phyloP scores from a whole-genome alignment of 805 yeast genomes.

The Kuraishia ogatae region DNA sequence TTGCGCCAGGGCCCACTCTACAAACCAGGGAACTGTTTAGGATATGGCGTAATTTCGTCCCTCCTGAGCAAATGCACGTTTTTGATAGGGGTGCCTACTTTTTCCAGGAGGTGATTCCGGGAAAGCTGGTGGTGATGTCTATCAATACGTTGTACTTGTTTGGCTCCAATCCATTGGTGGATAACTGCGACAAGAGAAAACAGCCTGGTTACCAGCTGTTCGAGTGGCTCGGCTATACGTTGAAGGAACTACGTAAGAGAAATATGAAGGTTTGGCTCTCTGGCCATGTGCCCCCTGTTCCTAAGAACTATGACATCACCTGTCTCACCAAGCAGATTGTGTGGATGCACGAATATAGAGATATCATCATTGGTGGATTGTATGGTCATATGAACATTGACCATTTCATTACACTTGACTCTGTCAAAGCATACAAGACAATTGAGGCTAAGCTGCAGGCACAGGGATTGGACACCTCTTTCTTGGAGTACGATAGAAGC shows the following conservation, averaged over 20 bases:
- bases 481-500: conserved; percentile 5
- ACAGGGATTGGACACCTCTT: conserved; percentile 8
- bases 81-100: conserved; percentile 72
- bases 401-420: conserved; percentile 73
- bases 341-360: conserved; percentile 83
- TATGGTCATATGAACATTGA: conserved; percentile 90
- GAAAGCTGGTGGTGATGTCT: conserved; percentile 67
- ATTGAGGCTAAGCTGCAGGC: conserved; percentile 17
- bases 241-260: conserved; percentile 64
- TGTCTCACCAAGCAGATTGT: conserved; percentile 68
- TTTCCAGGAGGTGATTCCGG: conserved; percentile 72
- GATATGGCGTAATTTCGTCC: conserved; percentile 68
- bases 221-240: conserved; percentile 68
- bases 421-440: conserved; percentile 55
- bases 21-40: conserved; percentile 72
- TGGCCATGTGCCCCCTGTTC: conserved; percentile 86
- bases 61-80: conserved; percentile 67
- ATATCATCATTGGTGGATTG: conserved; percentile 73
- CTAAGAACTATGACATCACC: conserved; percentile 64
- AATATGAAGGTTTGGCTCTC: conserved; percentile 80
- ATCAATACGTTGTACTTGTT: conserved; percentile 71
- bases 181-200: conserved; percentile 60
- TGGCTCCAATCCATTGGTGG: conserved; percentile 74
- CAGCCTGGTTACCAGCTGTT: conserved; percentile 77
- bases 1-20: conserved; percentile 81